Base-by-base conservation (phyloP, 2,329 filamentous ascomycete genomes). In the Aureobasidium sp. region DNA sequence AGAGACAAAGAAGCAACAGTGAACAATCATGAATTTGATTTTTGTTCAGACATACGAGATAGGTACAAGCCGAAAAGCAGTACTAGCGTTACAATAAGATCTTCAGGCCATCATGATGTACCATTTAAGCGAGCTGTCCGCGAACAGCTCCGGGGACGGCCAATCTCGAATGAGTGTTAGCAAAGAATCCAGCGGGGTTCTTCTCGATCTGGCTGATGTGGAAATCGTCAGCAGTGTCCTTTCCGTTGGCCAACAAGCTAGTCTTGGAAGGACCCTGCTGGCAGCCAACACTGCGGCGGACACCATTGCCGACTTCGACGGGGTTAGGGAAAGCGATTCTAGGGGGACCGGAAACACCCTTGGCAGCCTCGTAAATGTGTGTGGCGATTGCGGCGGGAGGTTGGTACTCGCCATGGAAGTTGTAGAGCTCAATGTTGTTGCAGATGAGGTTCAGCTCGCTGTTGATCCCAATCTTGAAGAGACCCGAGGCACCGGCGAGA, bases 401-500 rank as follows among this genome's bases (percentile, higher is more conserved):
- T 66, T 76, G 68, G 68, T 81, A 84, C 3, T 78, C 71, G 58
- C 81, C 81, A 25, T 72, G 73, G 68, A 83, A 79, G 63, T 74
- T 74, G 47, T 73, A 69, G 49, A 83, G 72, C 39, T 75, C 79
- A 70, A 83, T 82, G 72, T 82, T 78, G 67, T 75, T 77, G 74
- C 76, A 78, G 69, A 78, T 77, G 54, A 71, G 69, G 68, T 78
- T 74, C 60, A 73, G 66, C 16, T 73, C 66, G 32, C 75, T 72
- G 73, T 83, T 82, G 71, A 84, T 77, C 64, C 79, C 81, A 66
- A 78, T 80, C 67, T 79, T 77, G 76, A 78, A 84, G 62, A 77
- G 70, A 21, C 81, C 81, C 39, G 71, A 70, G 42, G 78, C 75
- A 37, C 78, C 78, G 42, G 71, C 66, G 13, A 79, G 70, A 7